Percentiles rank a stretch among this genome's conserved stretches.
Conservation (phyloP, 768 basidiomycete genomes). For the Sistotremastrum niveocremeum region DNA sequence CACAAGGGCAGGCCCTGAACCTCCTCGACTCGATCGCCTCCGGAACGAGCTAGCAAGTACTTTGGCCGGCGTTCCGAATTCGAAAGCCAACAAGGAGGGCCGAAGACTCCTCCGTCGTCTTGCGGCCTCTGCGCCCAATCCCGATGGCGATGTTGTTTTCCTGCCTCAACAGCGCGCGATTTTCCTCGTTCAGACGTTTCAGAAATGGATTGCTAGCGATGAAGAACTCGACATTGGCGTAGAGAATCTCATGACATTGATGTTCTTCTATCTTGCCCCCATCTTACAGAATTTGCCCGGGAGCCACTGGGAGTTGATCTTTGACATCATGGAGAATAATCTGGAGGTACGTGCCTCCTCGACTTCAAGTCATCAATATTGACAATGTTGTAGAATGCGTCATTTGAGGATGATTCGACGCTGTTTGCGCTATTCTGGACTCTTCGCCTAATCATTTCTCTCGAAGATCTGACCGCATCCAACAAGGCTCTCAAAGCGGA, state of each 20-base stretch:
- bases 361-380: not conserved
- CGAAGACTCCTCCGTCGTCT: constrained; percentile 56
- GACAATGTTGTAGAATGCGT: constrained; percentile 32
- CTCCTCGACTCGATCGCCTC: constrained; percentile 59
- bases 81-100: constrained; percentile 55
- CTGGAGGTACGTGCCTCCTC: constrained; percentile 49
- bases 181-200: constrained; percentile 74
- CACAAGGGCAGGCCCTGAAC: constrained; percentile 49
- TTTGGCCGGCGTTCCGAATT: constrained; percentile 49
- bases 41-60: constrained; percentile 85
- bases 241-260: constrained; percentile 59
- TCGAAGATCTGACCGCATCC: constrained; percentile 55
- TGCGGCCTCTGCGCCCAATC: constrained; percentile 57
- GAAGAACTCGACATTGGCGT: constrained; percentile 65
- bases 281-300: constrained; percentile 81
- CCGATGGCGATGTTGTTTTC: constrained; percentile 71
- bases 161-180: constrained; percentile 75
- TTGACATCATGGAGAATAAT: constrained; percentile 78
- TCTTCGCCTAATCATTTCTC: constrained; percentile 45
- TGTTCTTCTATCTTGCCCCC: constrained; percentile 69
- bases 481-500: constrained; percentile 61
- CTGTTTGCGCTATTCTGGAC: constrained; percentile 58
- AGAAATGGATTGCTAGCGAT: constrained; percentile 60
- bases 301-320: constrained; percentile 85
- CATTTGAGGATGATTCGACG: constrained; percentile 41